A percentile compares a stretch with the other conserved stretches of the same genome.
These are phyloP conservation scores for Phytophthora idaei DNA, from an alignment of 352 stramenopile species.

Conservation along the genomic window DNA sequence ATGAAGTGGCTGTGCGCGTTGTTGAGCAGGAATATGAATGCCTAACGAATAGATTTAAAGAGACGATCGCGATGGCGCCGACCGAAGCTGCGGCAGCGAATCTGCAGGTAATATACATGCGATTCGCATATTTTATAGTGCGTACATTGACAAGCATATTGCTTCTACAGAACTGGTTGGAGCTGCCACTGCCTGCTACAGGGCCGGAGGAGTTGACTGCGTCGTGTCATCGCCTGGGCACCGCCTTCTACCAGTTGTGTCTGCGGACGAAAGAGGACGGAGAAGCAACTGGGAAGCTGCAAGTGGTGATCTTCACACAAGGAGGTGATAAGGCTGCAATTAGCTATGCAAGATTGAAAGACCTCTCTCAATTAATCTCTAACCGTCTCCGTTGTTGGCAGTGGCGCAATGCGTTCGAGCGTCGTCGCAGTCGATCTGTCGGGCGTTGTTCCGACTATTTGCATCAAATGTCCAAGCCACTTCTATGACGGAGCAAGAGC, in stretches of 20 bases:
- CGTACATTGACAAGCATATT: constrained; percentile 1
- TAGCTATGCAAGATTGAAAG: neutral
- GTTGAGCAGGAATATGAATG: constrained; percentile 67
- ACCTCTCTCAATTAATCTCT: constrained; percentile 3
- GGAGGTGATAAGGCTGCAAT: constrained; percentile 43
- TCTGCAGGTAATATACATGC: constrained; percentile 44
- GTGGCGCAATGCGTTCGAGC: constrained; percentile 69
- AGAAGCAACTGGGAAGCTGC: constrained; percentile 31
- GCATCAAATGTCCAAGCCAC: constrained; percentile 26
- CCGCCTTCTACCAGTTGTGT: constrained; percentile 63
- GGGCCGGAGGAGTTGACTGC: constrained; percentile 35
- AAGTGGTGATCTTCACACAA: constrained; percentile 65
- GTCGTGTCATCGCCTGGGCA: constrained; percentile 36
- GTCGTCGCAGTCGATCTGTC: constrained; percentile 64
- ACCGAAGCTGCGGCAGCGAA: constrained; percentile 34
- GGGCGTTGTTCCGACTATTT: constrained; percentile 67
- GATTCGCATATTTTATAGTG: neutral
- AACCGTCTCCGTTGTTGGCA: constrained; percentile 22
- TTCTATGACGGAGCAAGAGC: constrained; percentile 44
- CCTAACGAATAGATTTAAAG: constrained; percentile 53
- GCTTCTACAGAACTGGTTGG: constrained; percentile 46
- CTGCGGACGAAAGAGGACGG: constrained; percentile 35
- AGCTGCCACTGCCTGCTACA: constrained; percentile 38
- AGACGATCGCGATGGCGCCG: constrained; percentile 30
- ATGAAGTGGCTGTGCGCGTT: neutral